Conservation (phyloP, 208 protist genomes). For the Trypanosoma brucei region DNA sequence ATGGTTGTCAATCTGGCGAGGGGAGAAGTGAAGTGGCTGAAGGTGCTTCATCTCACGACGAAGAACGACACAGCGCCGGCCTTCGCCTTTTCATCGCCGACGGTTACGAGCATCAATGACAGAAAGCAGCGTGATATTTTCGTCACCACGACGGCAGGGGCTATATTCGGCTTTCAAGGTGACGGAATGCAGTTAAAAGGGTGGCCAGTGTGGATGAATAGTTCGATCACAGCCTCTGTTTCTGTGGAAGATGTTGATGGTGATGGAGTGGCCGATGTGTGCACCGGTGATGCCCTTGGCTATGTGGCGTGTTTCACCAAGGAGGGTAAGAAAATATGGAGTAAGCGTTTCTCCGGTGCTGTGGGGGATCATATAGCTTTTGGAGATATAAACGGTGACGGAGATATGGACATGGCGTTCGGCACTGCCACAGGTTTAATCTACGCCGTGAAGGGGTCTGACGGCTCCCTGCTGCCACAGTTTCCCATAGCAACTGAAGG, state of each 20-base stretch:
- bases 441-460: slow-evolving; percentile 74
- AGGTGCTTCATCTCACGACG: slow-evolving; percentile 76
- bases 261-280: slow-evolving; percentile 84
- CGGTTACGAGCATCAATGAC: slow-evolving; percentile 74
- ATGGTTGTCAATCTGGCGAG: slow-evolving; percentile 81
- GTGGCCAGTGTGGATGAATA: slow-evolving; percentile 68
- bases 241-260: slow-evolving; percentile 79
- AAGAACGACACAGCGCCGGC: slow-evolving; percentile 40
- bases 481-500: slow-evolving; percentile 81
- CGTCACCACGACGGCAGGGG: slow-evolving; percentile 73
- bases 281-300: slow-evolving; percentile 77
- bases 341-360: slow-evolving; percentile 46
- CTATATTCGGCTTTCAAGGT: slow-evolving; percentile 61
- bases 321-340: slow-evolving; percentile 73
- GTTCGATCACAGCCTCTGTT: slow-evolving; percentile 61
- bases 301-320: slow-evolving; percentile 80
- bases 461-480: slow-evolving; percentile 40
- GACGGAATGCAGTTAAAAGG: slow-evolving; percentile 40
- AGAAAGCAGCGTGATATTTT: slow-evolving; percentile 57
- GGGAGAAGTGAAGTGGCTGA: slow-evolving; percentile 80
- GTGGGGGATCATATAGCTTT: slow-evolving; percentile 63
- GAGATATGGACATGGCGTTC: slow-evolving; percentile 79
- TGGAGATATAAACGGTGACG: slow-evolving; percentile 90
- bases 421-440: slow-evolving; percentile 74
- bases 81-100: slow-evolving; percentile 73